Evolutionary conservation across 345 rosid genomes (phyloP), one percentile per base, ranked within the genome.

Genomic region (Capsella bursapastoris): DNA sequence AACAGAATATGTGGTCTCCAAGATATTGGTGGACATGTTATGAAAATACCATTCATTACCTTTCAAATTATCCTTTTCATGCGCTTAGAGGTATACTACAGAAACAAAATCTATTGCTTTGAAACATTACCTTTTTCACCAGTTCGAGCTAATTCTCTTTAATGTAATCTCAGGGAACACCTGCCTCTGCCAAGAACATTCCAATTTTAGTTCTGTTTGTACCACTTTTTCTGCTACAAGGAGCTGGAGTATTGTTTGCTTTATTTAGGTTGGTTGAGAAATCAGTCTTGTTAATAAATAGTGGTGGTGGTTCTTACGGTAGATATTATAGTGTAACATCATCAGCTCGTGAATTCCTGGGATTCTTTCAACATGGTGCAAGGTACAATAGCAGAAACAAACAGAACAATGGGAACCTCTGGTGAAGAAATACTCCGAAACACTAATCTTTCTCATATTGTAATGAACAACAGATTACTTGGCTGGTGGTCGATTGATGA

Each of bases 401-500:
- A 31, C 35, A 25, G 7, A 43, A 34, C 56, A 60, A 43, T 74
- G 60, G 4, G 37, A 14, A 49, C 52, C 57, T 60, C 9, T 49
- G 8, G 43, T 7, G 66, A 35, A 3, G 0, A 2, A 45, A 8
- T 37, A 32, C 27, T 63, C 35, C 11, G 29, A 37, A 44, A 29
- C 27, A 32, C 31, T 57, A 31, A 77, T 51, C 49, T 3, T 25
- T 53, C 8, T 31, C 35, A 41, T 40, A 29, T 67, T 5, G 15
- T 15, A 40, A 34, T 34, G 1, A 25, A 18, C 40, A 34, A 76
- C 84, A 94, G 98, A 83, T 72, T 91, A 56, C 81, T 94, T 48
- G 96, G 98, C 68, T 94, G 98, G 97, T 94, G 98, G 97, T 91
- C 96, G 35, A 88, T 94, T 70, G 98, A 94, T 75, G 98, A 93